Base-by-base conservation (phyloP, 768 basidiomycete species). In the Botryobasidium botryosum region DNA sequence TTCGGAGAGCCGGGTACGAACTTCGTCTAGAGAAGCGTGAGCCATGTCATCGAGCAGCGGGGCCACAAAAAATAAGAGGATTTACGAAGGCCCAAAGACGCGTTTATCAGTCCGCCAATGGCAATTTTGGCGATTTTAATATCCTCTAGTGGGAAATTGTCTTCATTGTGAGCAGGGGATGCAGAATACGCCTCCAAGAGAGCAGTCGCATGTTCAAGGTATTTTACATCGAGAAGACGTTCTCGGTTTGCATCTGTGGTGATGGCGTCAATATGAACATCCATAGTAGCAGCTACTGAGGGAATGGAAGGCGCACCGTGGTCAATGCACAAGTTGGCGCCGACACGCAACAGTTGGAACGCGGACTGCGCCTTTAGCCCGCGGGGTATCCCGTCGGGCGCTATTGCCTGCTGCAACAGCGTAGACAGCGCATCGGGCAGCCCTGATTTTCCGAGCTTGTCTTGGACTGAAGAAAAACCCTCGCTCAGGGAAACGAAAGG, bases 291-390 rank as follows among this genome's bases (percentile, higher is more conserved):
- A 27, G 26, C 44, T 15, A 40, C 18, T 37, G 5, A 39, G 17
- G 41, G n/a, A n/a, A n/a, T n/a, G n/a, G n/a, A n/a, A n/a, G 12
- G 27, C 72, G 49, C 51, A 76, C 82, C 75, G 53, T 87, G 82
- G 56, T 88, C 82, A 62, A 84, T 76, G 59, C 81, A 85, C 15
- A 88, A 61, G 60, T 88, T 88, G 10, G 85, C 85, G 21, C 74
- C 75, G 12, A 85, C 74, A 46, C 85, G 71, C 44, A 88, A 69
- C 25, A 85, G 61, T 56, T 87, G 80, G 48, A 71, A 71, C 20
- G 76, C 64, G 7, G 70, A 72, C 65, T 47, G 66, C 68, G n/a
- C 59, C 49, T 24, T 65, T 60, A 44, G 57, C 60, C 4, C 74
- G 72, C 37, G 67, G 63, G 17, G 66, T 50, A 35, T 68, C 72